phyloP scores from a whole-genome alignment of 2,329 filamentous ascomycete species.

The Orbilia oligospora region DNA sequence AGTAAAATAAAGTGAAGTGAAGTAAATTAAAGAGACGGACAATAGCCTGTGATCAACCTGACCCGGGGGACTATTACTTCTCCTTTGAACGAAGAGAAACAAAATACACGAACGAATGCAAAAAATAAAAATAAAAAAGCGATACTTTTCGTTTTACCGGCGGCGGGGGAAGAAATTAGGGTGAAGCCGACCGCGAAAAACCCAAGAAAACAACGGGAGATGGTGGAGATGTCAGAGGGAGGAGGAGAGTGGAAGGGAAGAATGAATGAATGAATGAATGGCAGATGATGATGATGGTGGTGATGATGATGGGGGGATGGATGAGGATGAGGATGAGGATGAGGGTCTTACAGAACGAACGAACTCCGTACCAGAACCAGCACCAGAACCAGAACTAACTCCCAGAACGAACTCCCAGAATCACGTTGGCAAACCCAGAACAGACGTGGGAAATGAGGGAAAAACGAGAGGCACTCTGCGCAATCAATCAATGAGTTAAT shows the following conservation, averaged over 20 bases:
- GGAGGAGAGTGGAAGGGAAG: slow-evolving; percentile 13
- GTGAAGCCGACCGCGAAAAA: slow-evolving; percentile 37
- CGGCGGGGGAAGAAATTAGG: slow-evolving; percentile 32
- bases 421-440: slow-evolving; percentile 10
- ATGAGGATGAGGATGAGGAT: slow-evolving; percentile 9
- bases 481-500: slow-evolving; percentile 38
- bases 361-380: too few species aligned
- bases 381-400: too few species aligned
- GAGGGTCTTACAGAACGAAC: too few species aligned
- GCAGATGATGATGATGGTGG: background rate
- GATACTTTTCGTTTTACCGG: slow-evolving; percentile 38
- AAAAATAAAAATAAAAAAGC: too few species aligned
- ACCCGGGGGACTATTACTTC: background rate
- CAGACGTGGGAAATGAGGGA: slow-evolving; percentile 48
- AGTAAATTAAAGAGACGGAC: slow-evolving; percentile 28
- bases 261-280: slow-evolving; percentile 13
- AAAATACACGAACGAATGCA: slow-evolving; percentile 21
- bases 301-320: background rate
- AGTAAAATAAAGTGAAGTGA: slow-evolving; percentile 3
- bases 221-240: slow-evolving; percentile 31
- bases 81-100: background rate
- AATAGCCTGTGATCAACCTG: slow-evolving; percentile 7
- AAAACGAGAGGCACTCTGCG: slow-evolving; percentile 23
- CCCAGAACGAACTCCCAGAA: slow-evolving; percentile 22
- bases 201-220: slow-evolving; percentile 21